These are phyloP conservation scores for Bruguiera parviflora DNA, from an alignment of 345 rosid genomes.

Conservation along the genomic window DNA sequence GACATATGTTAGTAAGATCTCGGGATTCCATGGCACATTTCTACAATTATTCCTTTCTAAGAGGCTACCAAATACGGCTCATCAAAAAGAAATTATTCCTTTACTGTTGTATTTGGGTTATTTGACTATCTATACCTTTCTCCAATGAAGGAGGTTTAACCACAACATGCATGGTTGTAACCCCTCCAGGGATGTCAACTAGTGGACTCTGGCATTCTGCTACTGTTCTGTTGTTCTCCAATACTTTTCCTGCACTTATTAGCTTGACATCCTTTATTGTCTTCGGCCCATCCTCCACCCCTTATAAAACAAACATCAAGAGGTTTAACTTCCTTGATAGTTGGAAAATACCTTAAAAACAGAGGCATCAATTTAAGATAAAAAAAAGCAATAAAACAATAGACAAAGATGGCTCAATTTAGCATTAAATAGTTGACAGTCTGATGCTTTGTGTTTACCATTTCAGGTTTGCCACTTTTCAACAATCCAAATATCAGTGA, in stretches of 20 bases:
- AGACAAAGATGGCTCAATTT: not conserved
- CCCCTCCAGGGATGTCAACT: conserved; percentile 70
- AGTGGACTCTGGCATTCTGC: conserved; percentile 83
- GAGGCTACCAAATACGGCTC: conserved; percentile 7
- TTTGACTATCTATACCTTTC: conserved; percentile 51
- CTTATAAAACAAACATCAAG: conserved; percentile 33
- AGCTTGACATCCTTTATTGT: conserved; percentile 89
- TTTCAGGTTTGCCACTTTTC: not conserved
- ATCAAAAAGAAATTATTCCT: not conserved
- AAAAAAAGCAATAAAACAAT: not conserved
- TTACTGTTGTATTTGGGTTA: not conserved
- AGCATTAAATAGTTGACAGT: not conserved
- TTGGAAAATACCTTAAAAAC: not conserved
- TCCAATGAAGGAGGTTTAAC: conserved; percentile 70
- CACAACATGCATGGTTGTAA: conserved; percentile 96
- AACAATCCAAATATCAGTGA: not conserved
- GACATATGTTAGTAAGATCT: no score
- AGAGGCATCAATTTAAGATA: conserved; percentile 1
- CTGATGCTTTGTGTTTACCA: not conserved
- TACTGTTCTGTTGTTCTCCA: conserved; percentile 79
- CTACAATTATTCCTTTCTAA: not conserved
- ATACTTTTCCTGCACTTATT: conserved; percentile 87
- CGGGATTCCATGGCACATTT: no score
- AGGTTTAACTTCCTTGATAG: not conserved
- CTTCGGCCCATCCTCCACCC: conserved; percentile 78